Conservation (phyloP, 805 yeast species). For the Lipomyces orientalis region DNA sequence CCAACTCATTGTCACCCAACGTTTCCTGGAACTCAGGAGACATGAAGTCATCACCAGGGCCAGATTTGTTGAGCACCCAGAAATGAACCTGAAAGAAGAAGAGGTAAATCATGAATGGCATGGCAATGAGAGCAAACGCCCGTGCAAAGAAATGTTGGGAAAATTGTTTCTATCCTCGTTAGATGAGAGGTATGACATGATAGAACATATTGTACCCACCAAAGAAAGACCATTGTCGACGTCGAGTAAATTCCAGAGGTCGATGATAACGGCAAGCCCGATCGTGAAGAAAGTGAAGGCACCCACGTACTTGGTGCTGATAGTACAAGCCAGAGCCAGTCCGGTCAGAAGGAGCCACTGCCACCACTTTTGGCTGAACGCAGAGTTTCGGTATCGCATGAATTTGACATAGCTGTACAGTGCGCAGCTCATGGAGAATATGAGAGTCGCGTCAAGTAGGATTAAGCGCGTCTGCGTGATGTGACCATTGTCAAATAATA, state of each 20-base stretch:
- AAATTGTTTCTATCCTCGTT: slow-evolving; percentile 49
- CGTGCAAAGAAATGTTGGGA: slow-evolving; percentile 77
- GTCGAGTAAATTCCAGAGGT: slow-evolving; percentile 88
- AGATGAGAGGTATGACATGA: neutral
- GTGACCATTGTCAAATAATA: slow-evolving; percentile 88
- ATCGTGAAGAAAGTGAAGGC: slow-evolving; percentile 85
- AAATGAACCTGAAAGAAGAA: slow-evolving; percentile 94
- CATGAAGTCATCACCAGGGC: slow-evolving; percentile 97
- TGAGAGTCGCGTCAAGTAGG: slow-evolving; percentile 86
- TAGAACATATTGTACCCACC: slow-evolving; percentile 14
- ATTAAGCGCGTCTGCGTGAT: slow-evolving; percentile 89
- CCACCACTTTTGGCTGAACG: slow-evolving; percentile 83
- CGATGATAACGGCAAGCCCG: slow-evolving; percentile 84
- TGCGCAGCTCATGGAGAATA: slow-evolving; percentile 80
- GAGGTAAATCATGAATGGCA: slow-evolving; percentile 82
- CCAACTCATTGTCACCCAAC: slow-evolving; percentile 78
- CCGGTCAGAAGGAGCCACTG: slow-evolving; percentile 87
- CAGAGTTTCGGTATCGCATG: slow-evolving; percentile 66
- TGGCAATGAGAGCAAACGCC: slow-evolving; percentile 67
- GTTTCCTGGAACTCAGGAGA: slow-evolving; percentile 94
- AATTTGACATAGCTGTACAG: slow-evolving; percentile 80
- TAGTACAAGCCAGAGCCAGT: slow-evolving; percentile 83
- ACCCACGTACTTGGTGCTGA: slow-evolving; percentile 96
- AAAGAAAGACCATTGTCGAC: slow-evolving; percentile 64
- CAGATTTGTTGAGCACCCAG: slow-evolving; percentile 77